Evolutionary conservation across 2,329 filamentous ascomycete species (phyloP).

Genomic region (Xylariaceae sp.): DNA sequence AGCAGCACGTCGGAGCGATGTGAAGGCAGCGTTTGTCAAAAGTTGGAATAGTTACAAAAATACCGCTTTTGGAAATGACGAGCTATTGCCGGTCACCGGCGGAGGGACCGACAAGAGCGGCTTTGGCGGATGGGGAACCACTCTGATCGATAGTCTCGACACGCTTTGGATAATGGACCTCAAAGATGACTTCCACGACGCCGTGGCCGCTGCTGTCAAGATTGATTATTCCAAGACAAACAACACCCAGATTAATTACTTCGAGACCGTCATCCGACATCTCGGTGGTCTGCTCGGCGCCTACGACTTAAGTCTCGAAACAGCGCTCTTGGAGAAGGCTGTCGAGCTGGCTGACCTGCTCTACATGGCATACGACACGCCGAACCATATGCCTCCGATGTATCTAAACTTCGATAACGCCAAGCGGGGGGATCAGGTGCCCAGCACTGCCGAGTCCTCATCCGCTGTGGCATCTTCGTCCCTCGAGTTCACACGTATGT

Average conservation of each 20-base stretch:
- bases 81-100: constrained; percentile 28
- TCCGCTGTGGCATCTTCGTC: constrained; percentile 55
- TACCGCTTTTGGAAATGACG: constrained; percentile 26
- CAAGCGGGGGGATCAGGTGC: constrained; percentile 31
- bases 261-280: constrained; percentile 46
- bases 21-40: constrained; percentile 41
- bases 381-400: constrained; percentile 47
- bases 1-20: constrained; percentile 30
- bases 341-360: constrained; percentile 45
- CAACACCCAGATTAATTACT: constrained; percentile 37
- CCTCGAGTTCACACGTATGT: constrained; percentile 67
- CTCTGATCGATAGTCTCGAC: constrained; percentile 57
- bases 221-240: constrained; percentile 47
- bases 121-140: constrained; percentile 46
- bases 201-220: constrained; percentile 44
- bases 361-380: constrained; percentile 45
- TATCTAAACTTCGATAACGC: constrained; percentile 51
- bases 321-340: constrained; percentile 40
- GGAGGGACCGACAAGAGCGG: constrained; percentile 22
- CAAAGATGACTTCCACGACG: constrained; percentile 51
- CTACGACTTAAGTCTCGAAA: constrained; percentile 42
- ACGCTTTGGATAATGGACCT: constrained; percentile 61
- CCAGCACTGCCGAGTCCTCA: constrained; percentile 34
- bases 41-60: constrained; percentile 49
- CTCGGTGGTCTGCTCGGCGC: constrained; percentile 43